Evolutionary conservation across 31 red algal genomes (phyloP).

Genomic region (Porphyra umbilicalis): DNA sequence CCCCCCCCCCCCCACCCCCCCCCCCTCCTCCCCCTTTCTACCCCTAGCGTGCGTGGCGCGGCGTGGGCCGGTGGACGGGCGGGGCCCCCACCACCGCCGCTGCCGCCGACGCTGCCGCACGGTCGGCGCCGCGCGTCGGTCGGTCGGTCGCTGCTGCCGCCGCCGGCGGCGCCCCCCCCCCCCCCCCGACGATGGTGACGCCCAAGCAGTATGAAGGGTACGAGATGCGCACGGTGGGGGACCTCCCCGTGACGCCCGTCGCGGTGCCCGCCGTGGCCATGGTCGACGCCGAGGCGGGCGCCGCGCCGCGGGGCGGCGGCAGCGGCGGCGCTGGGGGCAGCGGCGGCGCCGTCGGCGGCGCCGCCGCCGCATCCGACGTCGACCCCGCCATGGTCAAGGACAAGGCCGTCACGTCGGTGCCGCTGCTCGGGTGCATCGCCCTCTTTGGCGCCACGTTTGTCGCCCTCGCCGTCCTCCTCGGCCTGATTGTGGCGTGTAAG

Average conservation of each 20-base stretch:
- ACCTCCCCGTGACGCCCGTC: not conserved
- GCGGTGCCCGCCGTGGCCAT: not conserved
- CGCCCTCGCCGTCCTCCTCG: not conserved
- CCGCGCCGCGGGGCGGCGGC: no score
- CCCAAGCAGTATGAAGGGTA: not conserved
- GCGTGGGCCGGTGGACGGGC: no score
- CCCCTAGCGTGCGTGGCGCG: not conserved
- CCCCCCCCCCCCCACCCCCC: not conserved
- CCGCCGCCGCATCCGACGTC: not conserved
- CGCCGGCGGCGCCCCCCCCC: no score
- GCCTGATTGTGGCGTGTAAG: not conserved
- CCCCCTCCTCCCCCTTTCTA: not conserved
- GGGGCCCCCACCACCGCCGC: no score
- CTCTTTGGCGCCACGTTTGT: not conserved
- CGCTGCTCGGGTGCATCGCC: not conserved
- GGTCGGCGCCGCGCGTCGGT: no score
- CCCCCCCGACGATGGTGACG: not conserved
- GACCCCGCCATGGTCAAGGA: conserved; percentile 2
- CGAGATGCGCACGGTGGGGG: not conserved
- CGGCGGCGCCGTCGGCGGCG: no score
- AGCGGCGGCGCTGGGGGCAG: no score
- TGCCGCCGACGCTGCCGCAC: no score
- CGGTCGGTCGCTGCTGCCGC: no score
- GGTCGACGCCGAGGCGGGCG: not conserved
- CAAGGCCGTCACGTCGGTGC: not conserved